Conservation (phyloP, 805 yeast genomes). For the Yarrowia sp. region DNA sequence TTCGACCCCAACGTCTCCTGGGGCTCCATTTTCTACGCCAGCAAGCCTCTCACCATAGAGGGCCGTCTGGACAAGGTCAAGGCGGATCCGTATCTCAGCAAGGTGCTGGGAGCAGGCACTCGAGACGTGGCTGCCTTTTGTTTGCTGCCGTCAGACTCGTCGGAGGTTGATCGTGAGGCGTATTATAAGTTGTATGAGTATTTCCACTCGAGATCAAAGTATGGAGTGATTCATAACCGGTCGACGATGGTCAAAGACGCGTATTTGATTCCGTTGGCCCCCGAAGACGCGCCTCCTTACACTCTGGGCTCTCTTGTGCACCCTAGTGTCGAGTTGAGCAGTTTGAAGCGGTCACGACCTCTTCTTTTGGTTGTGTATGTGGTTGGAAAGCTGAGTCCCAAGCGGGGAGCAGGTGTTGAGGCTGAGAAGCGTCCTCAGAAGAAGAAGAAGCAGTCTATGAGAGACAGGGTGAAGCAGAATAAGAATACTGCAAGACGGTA, state of each 20-base stretch:
- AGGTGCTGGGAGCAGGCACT: slow-evolving; percentile 37
- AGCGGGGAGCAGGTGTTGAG: neutral
- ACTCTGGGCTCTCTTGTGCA: neutral
- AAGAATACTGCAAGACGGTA: neutral
- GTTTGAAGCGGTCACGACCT: neutral
- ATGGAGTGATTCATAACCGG: slow-evolving; percentile 56
- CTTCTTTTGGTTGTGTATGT: slow-evolving; percentile 10
- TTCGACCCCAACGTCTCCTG: slow-evolving; percentile 29
- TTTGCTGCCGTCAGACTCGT: slow-evolving; percentile 38
- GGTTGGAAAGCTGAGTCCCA: neutral
- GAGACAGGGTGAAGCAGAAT: neutral
- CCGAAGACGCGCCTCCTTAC: neutral
- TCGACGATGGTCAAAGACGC: slow-evolving; percentile 59
- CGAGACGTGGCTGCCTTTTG: slow-evolving; percentile 55
- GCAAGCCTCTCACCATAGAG: slow-evolving; percentile 46
- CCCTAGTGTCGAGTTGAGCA: slow-evolving; percentile 12
- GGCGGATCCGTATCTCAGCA: slow-evolving; percentile 57
- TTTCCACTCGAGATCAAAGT: slow-evolving; percentile 46
- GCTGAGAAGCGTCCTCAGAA: neutral
- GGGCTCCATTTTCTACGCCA: slow-evolving; percentile 31
- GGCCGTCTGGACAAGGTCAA: slow-evolving; percentile 57
- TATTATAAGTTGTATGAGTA: slow-evolving; percentile 45
- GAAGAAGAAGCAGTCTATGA: neutral
- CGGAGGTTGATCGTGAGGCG: slow-evolving; percentile 24
- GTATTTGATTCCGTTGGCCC: slow-evolving; percentile 48